Evolutionary conservation across 345 rosid species (phyloP).

Genomic region (Eucalyptus tenuipes): DNA sequence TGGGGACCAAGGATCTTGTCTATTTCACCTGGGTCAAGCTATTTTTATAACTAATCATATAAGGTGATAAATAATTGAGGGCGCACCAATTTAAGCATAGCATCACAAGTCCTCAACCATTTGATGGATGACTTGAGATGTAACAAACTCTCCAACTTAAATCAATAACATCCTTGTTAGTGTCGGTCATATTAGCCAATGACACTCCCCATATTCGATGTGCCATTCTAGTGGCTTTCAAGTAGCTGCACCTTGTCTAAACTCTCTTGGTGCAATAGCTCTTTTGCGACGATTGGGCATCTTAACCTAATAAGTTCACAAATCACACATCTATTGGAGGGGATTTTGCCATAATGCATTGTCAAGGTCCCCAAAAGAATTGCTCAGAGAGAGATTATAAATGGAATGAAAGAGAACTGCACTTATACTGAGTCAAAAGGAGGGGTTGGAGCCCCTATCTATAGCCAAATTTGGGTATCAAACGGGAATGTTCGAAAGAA

Average conservation of each 20-base stretch:
- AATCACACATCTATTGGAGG: neutral
- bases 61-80: neutral
- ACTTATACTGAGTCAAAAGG: neutral
- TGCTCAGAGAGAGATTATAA: neutral
- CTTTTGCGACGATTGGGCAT: rapidly evolving
- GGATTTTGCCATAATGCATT: neutral
- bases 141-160: neutral
- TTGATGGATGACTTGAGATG: neutral
- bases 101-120: neutral
- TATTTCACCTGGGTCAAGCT: neutral
- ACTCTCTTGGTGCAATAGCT: neutral
- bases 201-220: neutral
- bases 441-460: neutral
- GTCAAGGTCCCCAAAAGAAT: neutral
- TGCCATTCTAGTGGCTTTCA: neutral
- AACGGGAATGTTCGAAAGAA: neutral
- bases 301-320: neutral
- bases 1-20: neutral
- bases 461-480: neutral
- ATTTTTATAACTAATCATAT: neutral
- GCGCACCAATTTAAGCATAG: neutral
- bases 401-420: neutral
- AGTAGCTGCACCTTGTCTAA: neutral
- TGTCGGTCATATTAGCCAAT: neutral
- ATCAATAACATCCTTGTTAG: neutral